Percentiles rank a stretch among this genome's conserved stretches.
These are phyloP conservation scores for Neocatenulostroma microsporum DNA, from an alignment of 2,329 filamentous ascomycete species.

Conservation along the genomic window DNA sequence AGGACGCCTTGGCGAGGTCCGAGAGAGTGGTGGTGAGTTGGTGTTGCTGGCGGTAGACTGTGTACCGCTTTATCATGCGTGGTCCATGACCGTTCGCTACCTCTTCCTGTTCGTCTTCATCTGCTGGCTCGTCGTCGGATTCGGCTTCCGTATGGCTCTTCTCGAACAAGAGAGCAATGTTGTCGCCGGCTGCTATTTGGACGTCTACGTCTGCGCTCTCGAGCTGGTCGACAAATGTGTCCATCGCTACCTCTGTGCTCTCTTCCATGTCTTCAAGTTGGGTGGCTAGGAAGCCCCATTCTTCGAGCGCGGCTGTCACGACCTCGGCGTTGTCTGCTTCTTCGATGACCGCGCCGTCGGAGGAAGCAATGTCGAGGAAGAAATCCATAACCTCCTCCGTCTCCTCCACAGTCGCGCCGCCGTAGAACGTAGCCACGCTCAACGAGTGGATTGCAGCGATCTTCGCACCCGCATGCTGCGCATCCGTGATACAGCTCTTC, in stretches of 20 bases:
- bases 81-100: constrained; percentile 40
- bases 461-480: constrained; percentile 57
- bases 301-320: constrained; percentile 65
- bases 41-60: constrained; percentile 56
- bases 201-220: constrained; percentile 65
- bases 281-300: constrained; percentile 74
- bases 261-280: constrained; percentile 66
- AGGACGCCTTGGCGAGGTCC: constrained; percentile 52
- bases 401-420: constrained; percentile 61
- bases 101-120: constrained; percentile 34
- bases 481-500: constrained; percentile 58
- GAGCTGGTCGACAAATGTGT: constrained; percentile 78
- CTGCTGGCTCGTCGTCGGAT: constrained; percentile 44
- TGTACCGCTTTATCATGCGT: constrained; percentile 55
- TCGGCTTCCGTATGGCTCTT: constrained; percentile 55
- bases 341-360: constrained; percentile 65
- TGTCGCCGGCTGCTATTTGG: constrained; percentile 68
- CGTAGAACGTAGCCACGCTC: constrained; percentile 64
- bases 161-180: constrained; percentile 77
- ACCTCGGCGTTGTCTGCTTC: constrained; percentile 63
- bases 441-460: constrained; percentile 66
- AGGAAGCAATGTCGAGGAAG: constrained; percentile 68
- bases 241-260: constrained; percentile 63
- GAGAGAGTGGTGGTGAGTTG: constrained; percentile 54
- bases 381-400: constrained; percentile 65